Base-by-base conservation (phyloP, 2,329 filamentous ascomycete genomes). In the Fusarium circinatum region DNA sequence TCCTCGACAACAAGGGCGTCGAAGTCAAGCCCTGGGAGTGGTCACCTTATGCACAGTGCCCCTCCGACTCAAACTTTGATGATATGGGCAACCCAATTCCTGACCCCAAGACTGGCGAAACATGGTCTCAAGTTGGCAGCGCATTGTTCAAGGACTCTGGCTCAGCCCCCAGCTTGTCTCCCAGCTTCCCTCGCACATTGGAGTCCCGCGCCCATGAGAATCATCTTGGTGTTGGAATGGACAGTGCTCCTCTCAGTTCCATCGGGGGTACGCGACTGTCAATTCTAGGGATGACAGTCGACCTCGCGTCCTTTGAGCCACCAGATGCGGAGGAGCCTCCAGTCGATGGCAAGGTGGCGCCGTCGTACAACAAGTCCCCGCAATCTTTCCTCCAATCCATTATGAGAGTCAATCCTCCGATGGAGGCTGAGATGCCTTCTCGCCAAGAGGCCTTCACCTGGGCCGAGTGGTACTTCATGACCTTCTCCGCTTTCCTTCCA, bases 241-340 rank as follows among this genome's bases (percentile, higher is more conserved):
- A 92, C 62, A 90, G 89, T 75, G 88, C 89, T 14, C 89, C 90
- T 57, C 83, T 95, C 42, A 94, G 91, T 81, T 91, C 92, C 13
- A 92, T 95, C 78, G 91, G 92, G 76, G 93, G 93, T 52, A 95
- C 92, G 0, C 90, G 89, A 14, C 84, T 96, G n/a, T 91, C 93
- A 3, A 89, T 97, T 60, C 89, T 96, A 47, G 94, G 94, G 39
- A 93, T 92, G 75, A 92, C 93, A 51, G 92, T 96, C 76, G 93
- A 97, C 80, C 89, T 96, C 47, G 90, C 92, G 18, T 90, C 92
- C 49, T 94, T 94, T 77, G 88, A 91, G 52, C 89, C 88, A 2
- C 85, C 87, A 3, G 92, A 94, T 68, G 86, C 90, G 80, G 89
- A 93, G 75, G 91, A 93, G 83, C 80, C 80, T 18, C 75, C 75